Percentiles rank a stretch among this genome's conserved stretches.
These are phyloP conservation scores for Naganishia friedmannii DNA, from an alignment of 768 basidiomycete genomes.

Conservation along the genomic window DNA sequence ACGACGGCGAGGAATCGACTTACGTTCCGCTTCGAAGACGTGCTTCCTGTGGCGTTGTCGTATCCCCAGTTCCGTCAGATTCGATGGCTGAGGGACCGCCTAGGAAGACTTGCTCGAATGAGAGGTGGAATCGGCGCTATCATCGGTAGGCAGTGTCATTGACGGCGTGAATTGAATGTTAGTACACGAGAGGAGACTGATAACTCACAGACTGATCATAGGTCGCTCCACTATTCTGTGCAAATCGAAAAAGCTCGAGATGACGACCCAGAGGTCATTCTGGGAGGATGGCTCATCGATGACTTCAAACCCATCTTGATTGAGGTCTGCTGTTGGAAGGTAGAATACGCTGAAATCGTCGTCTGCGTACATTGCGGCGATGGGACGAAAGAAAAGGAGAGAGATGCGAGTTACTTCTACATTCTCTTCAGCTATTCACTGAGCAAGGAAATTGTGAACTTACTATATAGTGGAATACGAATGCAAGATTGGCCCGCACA, in stretches of 20 bases:
- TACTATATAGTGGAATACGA: too few species aligned
- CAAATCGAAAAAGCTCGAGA: neutral
- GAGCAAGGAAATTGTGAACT: too few species aligned
- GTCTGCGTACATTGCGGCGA: neutral
- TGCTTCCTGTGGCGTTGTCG: constrained; percentile 95
- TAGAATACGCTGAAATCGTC: neutral
- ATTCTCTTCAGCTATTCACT: neutral
- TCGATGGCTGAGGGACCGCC: constrained; percentile 92
- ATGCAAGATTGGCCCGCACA: too few species aligned
- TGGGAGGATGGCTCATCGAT: too few species aligned
- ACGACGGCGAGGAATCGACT: constrained; percentile 20
- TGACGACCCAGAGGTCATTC: too few species aligned
- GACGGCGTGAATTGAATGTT: neutral
- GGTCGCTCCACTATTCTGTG: neutral
- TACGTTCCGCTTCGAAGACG: constrained; percentile 83
- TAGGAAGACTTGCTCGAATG: constrained; percentile 95
- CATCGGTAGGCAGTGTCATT: neutral
- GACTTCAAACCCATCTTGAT: too few species aligned
- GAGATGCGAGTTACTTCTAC: neutral
- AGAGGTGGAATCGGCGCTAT: constrained; percentile 88
- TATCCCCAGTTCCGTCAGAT: constrained; percentile 79
- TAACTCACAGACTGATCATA: neutral
- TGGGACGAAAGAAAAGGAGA: neutral
- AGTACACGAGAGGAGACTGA: neutral
- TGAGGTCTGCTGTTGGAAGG: neutral